Base-by-base conservation (phyloP, 495 filamentous ascomycete genomes). In the Penicillium coffeae region DNA sequence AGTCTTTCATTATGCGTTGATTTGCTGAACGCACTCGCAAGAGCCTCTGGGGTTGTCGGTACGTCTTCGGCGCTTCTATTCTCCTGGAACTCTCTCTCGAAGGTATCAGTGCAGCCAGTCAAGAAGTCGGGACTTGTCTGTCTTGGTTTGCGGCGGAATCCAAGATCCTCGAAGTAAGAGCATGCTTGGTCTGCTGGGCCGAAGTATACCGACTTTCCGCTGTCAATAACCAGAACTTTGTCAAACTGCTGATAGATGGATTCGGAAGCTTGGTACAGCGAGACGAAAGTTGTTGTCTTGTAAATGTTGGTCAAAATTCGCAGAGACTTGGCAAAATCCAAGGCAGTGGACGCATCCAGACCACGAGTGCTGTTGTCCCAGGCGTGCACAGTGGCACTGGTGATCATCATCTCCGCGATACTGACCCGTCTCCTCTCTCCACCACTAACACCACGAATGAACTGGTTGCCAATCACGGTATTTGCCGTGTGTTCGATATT, bases 361-460 rank as follows among this genome's bases (percentile, higher is more conserved):
- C 90, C 90, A 39, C 90, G 81, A 2, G 89, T 92, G 39, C 77
- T 82, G 68, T 95, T 93, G 62, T 94, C 90, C 87, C 88, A 93
- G 2, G 81, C 86, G 32, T 81, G 71, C 19, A 95, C 75, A 34
- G 81, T 82, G 8, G 81, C 85, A 42, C 86, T 84, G 2, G 85
- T 87, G 38, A 86, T 75, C 73, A 92, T 82, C 63, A 79, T 77
- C 53, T 83, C 70, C 5, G 70, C 70, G 22, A 76, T 75, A 32
- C 62, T 68, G 12, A 75, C 70, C 0, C 79, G 82, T 64, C 90
- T 90, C 21, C 87, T 74, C 60, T 95, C 90, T 5, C 25, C 25
- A 30, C 25, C 90, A 13, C 89, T 86, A 39, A 92, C 60, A 38
- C 90, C 90, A 13, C 89, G 86, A 41, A 92, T 76, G 57, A 87